Base-by-base conservation (phyloP, 2,329 filamentous ascomycete genomes). In the Curvularia lunata region DNA sequence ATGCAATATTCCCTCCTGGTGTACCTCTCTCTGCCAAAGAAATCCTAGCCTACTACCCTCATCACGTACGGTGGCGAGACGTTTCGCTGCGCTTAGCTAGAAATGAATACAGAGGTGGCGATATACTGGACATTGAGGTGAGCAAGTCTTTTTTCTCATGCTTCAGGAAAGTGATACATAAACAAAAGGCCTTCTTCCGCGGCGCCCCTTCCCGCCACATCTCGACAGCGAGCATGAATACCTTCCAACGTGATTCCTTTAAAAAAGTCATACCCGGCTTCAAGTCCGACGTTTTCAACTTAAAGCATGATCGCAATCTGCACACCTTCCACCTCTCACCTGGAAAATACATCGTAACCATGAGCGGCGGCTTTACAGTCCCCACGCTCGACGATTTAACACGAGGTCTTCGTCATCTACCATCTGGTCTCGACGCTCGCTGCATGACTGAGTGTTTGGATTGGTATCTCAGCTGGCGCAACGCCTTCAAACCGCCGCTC, bases 11-110 rank as follows among this genome's bases (percentile, higher is more conserved):
- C 1, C 71, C 71, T 21, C 69, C 70, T 0, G 69, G 69, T 0
- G 48, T 72, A 4, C 64, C 64, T 4, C 21, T 74, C 1, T 65
- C 71, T 1, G 64, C 61, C 0, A 71, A 69, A 12, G 69, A 74
- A 48, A 61, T 74, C 1, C 56, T 48, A 10, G 64, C 67, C 1
- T 74, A 62, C 61, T 74, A 72, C 30, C 70, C 71, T 0, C 69
- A 73, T 41, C 68, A 73, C 42, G 50, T 69, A 10, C 64, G 64
- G 1, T 66, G 63, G 63, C 63, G 58, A 50, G 61, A 55, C 4
- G 54, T 73, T 4, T 67, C 64, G 61, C n/a, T 68, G 2, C 66
- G 71, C 0, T 60, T 73, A 1, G 40, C 61, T 6, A 62, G 64
- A 9, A 73, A 72, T 23, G 54, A 60, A 9, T 73, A 66, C 37